Evolutionary conservation across 1,284 basidiomycete species (phyloP).

Genomic region (Fomitopsis betulina): DNA sequence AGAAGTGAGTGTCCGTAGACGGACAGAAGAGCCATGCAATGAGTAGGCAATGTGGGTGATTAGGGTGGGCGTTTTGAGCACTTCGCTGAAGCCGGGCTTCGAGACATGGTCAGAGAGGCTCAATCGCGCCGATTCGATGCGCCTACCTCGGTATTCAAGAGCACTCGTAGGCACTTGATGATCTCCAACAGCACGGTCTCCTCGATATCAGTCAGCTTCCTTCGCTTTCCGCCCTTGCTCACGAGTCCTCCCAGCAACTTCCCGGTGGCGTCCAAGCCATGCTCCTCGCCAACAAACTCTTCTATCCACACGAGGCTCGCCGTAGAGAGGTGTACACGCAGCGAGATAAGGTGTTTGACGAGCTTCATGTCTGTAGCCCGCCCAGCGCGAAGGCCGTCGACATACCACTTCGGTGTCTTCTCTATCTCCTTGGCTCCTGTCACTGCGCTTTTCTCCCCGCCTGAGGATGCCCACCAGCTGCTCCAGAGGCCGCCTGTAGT

Average conservation of each 20-base stretch:
- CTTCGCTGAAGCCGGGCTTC: slow-evolving; percentile 65
- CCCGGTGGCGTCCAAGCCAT: slow-evolving; percentile 66
- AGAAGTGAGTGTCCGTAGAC: slow-evolving; percentile 67
- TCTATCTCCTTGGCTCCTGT: slow-evolving; percentile 35
- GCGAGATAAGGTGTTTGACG: slow-evolving; percentile 74
- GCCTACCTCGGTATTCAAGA: slow-evolving; percentile 82
- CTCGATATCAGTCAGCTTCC: slow-evolving; percentile 57
- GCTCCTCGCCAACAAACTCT: slow-evolving; percentile 62
- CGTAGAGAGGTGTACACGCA: slow-evolving; percentile 86
- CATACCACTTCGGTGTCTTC: slow-evolving; percentile 55
- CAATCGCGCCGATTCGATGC: slow-evolving; percentile 19
- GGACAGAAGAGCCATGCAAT: slow-evolving; percentile 63
- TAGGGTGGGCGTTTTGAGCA: slow-evolving; percentile 61
- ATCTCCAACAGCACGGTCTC: slow-evolving; percentile 68
- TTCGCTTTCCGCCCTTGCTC: slow-evolving; percentile 56
- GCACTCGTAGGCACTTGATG: slow-evolving; percentile 76
- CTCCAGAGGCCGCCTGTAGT: slow-evolving; percentile 72
- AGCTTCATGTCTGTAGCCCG: slow-evolving; percentile 57
- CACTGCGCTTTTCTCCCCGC: slow-evolving; percentile 39
- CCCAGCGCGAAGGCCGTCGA: slow-evolving; percentile 48
- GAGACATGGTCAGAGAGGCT: slow-evolving; percentile 4
- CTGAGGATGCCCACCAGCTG: slow-evolving; percentile 68
- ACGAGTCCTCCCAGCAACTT: slow-evolving; percentile 56
- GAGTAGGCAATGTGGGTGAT: slow-evolving; percentile 75
- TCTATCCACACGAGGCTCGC: slow-evolving; percentile 77